Conservation (phyloP, 2,329 filamentous ascomycete species). For the Dryadomyces quercus-mongolicae region DNA sequence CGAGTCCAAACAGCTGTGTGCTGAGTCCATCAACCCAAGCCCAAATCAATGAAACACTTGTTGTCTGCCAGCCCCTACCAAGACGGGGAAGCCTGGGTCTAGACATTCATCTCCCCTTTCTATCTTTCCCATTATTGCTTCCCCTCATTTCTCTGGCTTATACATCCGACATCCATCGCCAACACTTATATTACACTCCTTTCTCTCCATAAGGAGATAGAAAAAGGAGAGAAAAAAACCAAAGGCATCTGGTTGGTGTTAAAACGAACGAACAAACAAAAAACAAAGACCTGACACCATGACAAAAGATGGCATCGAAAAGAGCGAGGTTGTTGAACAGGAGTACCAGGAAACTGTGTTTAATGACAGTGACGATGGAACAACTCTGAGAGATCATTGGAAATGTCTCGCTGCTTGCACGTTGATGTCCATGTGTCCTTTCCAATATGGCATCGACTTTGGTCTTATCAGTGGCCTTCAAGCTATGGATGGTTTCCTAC, state of each 20-base stretch:
- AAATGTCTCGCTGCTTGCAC: slow-evolving; percentile 27
- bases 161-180: background rate
- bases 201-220: background rate
- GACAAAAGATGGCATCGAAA: background rate
- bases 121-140: background rate
- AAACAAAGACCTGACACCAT: no score
- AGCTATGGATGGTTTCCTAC: slow-evolving; percentile 36
- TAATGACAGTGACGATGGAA: slow-evolving; percentile 6
- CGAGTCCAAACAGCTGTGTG: no score
- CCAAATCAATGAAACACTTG: no score
- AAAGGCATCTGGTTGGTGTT: background rate
- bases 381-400: slow-evolving; percentile 18
- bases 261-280: no score
- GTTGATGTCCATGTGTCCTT: slow-evolving; percentile 34
- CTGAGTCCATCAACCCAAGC: no score
- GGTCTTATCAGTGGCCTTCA: slow-evolving; percentile 37
- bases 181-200: background rate
- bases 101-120: background rate
- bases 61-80: no score
- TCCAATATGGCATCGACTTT: slow-evolving; percentile 39
- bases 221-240: background rate
- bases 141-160: background rate
- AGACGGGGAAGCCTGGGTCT: no score
- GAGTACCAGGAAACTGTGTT: slow-evolving; percentile 1
- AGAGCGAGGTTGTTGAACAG: background rate